Percentiles rank a stretch among this genome's conserved stretches.
Evolutionary conservation across 768 basidiomycete species (phyloP).

Genomic region (Trametes cinnabarina): DNA sequence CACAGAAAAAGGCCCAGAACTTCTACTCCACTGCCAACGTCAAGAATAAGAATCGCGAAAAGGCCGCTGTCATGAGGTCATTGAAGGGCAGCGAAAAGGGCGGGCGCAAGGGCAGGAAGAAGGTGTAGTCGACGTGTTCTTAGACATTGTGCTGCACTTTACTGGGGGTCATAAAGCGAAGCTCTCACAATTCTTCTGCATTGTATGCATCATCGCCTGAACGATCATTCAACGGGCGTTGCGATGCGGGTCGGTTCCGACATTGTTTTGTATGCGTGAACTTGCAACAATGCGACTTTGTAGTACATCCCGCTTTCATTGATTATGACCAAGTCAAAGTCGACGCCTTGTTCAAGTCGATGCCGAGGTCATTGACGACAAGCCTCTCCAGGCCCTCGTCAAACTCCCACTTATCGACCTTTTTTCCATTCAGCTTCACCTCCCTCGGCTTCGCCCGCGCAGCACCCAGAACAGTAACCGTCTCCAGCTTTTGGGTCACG

Average conservation of each 20-base stretch:
- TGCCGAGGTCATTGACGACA: constrained; percentile 35
- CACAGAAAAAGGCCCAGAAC: constrained; percentile 84
- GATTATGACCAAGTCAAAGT: constrained; percentile 38
- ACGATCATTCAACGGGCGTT: no score
- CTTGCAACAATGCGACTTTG: not conserved
- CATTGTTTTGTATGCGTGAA: no score
- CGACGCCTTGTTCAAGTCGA: constrained; percentile 45
- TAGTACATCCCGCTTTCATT: no score
- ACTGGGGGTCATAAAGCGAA: no score
- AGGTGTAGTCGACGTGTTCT: not conserved
- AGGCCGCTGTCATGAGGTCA: constrained; percentile 54
- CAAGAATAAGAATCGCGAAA: constrained; percentile 80
- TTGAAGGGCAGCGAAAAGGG: constrained; percentile 20
- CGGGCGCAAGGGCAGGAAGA: constrained; percentile 7
- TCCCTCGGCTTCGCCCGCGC: constrained; percentile 32
- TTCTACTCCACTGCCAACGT: constrained; percentile 85
- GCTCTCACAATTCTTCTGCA: no score
- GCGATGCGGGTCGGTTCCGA: no score
- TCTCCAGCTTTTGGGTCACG: constrained; percentile 47
- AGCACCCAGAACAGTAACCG: constrained; percentile 58
- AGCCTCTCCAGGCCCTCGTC: constrained; percentile 39
- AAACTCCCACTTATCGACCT: constrained; percentile 39
- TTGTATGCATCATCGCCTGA: no score
- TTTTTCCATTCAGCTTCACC: constrained; percentile 34
- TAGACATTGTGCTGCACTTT: no score